Base-by-base conservation (phyloP, 2,329 filamentous ascomycete species). In the Rhinocladiella similis region DNA sequence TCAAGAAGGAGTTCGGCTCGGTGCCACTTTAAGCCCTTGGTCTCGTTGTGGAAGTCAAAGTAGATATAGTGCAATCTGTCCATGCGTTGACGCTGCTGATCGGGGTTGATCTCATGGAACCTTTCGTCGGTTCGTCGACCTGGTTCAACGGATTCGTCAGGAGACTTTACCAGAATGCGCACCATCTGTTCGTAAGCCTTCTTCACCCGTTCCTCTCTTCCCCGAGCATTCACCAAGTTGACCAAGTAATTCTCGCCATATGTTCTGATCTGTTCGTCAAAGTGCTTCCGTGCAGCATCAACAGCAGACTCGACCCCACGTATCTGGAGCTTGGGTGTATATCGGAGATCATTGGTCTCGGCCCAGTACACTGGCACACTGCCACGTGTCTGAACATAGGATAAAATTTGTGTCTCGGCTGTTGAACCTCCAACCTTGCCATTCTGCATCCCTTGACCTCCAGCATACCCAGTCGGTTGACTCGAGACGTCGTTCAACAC, bases 31-130 rank as follows among this genome's bases (percentile, higher is more conserved):
- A 97, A 81, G 36, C 93, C 93, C 75, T 97, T 97, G 48, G 95
- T 99, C 75, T 99, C 94, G 69, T 88, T 91, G 77, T 99, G 95
- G 73, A 95, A 99, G 76, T 99, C 94, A 70, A 99, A 99, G 77
- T 97, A 99, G 66, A 97, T 77, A 73, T 99, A 99, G 75, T 99
- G 93, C 43, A 99, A 77, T 43, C 87, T 87, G 71, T 97, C 92
- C 71, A 89, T 89, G 61, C 86, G 79, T 61, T 88, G 83, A 56
- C 78, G 77, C 6, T 33, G 47, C 47, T 77, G 77, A 45, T 83
- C 71, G 13, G 76, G 66, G 29, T 43, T 50, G 61, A 96, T 84
- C 27, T 87, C 79, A 67, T 86, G 88, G 71, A 96, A 88, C 71
- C 94, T 93, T 69, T 97, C 92, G 38, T 86, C 79, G 0, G 87